Conservation (phyloP, 2,329 filamentous ascomycete species). For the Aspergillus sergii region DNA sequence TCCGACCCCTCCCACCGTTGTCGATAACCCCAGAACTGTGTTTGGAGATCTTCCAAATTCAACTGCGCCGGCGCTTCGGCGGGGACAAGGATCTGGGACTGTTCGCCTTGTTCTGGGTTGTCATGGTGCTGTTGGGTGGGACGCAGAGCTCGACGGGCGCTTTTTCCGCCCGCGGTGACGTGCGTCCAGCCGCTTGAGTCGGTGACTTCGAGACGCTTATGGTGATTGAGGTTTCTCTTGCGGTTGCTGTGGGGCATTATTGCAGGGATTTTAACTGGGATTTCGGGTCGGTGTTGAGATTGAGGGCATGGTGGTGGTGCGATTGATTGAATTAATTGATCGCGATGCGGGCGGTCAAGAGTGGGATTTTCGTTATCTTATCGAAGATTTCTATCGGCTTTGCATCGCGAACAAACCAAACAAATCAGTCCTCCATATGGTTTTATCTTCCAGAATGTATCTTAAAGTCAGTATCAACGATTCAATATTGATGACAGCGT, state of each 20-base stretch:
- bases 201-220: constrained; percentile 41
- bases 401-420: constrained; percentile 11
- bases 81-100: constrained; percentile 26
- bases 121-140: constrained; percentile 1
- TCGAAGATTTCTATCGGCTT: neutral
- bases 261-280: constrained; percentile 2
- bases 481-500: too few species aligned
- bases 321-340: neutral
- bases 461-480: too few species aligned
- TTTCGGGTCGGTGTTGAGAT: neutral
- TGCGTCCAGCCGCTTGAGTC: constrained; percentile 49
- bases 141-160: constrained; percentile 28
- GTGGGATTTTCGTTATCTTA: neutral
- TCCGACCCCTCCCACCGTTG: constrained; percentile 34
- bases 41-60: constrained; percentile 34
- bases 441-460: too few species aligned
- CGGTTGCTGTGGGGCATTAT: constrained; percentile 40
- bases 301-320: neutral
- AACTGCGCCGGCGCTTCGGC: constrained; percentile 40
- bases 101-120: constrained; percentile 2
- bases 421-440: neutral
- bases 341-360: neutral
- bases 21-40: constrained; percentile 32
- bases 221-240: constrained; percentile 22
- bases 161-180: constrained; percentile 36